Evolutionary conservation across 1,139 yeast species (phyloP).

Genomic region (Magnusiomyces paraingens): DNA sequence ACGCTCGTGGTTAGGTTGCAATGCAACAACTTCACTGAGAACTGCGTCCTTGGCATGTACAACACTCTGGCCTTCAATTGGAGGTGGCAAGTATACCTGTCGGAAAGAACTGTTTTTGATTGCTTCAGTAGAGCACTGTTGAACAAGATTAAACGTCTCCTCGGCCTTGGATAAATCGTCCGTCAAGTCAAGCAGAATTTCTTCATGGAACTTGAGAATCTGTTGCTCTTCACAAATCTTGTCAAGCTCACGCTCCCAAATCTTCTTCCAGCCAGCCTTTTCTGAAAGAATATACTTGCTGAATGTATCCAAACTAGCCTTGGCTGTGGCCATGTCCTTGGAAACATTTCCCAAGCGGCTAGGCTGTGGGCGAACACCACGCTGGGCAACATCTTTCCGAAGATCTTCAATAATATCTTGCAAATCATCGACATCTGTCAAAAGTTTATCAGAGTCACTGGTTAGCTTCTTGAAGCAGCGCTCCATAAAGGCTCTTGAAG

Average conservation of each 20-base stretch:
- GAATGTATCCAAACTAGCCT: constrained; percentile 46
- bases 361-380: constrained; percentile 79
- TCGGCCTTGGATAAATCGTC: constrained; percentile 75
- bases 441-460: constrained; percentile 63
- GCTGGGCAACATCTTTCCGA: constrained; percentile 84
- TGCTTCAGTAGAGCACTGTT: constrained; percentile 77
- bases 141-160: constrained; percentile 76
- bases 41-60: constrained; percentile 68
- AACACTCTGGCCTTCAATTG: constrained; percentile 26
- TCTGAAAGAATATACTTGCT: constrained; percentile 59
- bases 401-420: constrained; percentile 89
- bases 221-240: constrained; percentile 92
- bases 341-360: constrained; percentile 63
- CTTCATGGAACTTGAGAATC: constrained; percentile 83
- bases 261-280: constrained; percentile 79
- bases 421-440: constrained; percentile 81
- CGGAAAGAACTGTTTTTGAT: constrained; percentile 33
- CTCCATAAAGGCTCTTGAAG: constrained; percentile 67
- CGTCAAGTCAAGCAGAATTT: constrained; percentile 66
- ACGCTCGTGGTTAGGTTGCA: constrained; percentile 77
- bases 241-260: constrained; percentile 89
- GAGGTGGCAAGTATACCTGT: constrained; percentile 22
- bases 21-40: constrained; percentile 66
- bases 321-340: constrained; percentile 59
- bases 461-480: constrained; percentile 68